Evolutionary conservation across 768 basidiomycete genomes (phyloP), one percentile per base, ranked within the genome.

Genomic region (Tulasnella calospora): DNA sequence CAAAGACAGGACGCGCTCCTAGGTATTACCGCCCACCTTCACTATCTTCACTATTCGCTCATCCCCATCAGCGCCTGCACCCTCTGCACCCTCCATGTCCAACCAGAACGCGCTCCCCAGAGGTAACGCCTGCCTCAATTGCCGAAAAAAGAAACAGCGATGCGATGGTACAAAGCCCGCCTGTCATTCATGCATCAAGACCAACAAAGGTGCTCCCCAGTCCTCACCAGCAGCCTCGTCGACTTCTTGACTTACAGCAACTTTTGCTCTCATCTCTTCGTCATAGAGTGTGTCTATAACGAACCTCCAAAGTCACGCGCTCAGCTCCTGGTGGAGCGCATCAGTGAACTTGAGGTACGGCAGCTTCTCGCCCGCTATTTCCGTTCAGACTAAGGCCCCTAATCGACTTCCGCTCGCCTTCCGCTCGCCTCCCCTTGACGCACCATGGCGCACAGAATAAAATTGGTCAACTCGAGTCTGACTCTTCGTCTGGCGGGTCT

Each of bases 61-160:
- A 35, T 10, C 61, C 61, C 61, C 61, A 67, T 67, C 61, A 67
- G 61, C 61, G 61, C 61, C 61, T 67, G 61, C 61, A 67, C 61
- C 61, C 61, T 67, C 61, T n/a, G 33, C 27, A 67, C 61, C 61
- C 61, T 67, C 38, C 38, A 57, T 61, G 36, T 55, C 75, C 47
- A 40, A 57, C 38, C 47, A 55, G 57, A 71, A 71, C 69, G 61
- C 77, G 27, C 70, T 78, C 41, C 77, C 77, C 44, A 40, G 77
- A 71, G 77, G 77, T 21, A 51, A 44, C 69, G 77, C 77, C 35
- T 78, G 77, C 44, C 69, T 78, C 67, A 78, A 71, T 35, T 78
- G 77, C 70, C 77, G 77, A 36, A 72, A 47, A 46, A 78, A 78
- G 77, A 78, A 78, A 71, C 77, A 78, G 69, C 71, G 55, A 40